Conservation (phyloP, 2,329 filamentous ascomycete genomes). For the Whalleya microplaca region DNA sequence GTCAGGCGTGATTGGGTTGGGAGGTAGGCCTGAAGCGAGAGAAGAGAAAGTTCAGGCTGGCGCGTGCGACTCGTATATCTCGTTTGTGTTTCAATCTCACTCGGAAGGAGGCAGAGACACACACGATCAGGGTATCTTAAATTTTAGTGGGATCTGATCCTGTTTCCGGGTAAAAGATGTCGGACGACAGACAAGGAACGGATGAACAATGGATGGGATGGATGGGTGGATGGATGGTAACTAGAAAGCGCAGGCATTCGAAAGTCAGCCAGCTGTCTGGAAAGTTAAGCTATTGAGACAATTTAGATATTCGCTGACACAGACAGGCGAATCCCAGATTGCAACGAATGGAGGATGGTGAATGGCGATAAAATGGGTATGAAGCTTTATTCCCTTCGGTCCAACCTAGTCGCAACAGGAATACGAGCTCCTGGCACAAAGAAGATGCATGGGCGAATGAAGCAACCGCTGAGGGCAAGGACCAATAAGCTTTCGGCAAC, state of each 20-base stretch:
- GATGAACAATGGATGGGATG: conserved; percentile 23
- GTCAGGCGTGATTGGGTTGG: neutral
- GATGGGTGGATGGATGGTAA: no score
- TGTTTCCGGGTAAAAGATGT: conserved; percentile 11
- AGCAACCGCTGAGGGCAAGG: neutral
- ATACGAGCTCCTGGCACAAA: conserved; percentile 8
- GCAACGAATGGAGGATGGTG: no score
- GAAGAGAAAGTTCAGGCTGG: conserved; percentile 14
- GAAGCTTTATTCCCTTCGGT: conserved; percentile 2
- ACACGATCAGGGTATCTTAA: conserved; percentile 8
- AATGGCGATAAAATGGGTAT: conserved; percentile 3
- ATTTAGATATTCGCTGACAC: conserved; percentile 5
- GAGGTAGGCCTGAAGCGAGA: conserved; percentile 17
- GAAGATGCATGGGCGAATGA: conserved; percentile 6
- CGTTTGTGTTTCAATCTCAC: conserved; percentile 18
- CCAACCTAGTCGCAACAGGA: conserved; percentile 12
- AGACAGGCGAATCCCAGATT: conserved; percentile 11
- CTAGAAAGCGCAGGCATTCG: conserved; percentile 14
- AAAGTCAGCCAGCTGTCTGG: conserved; percentile 21
- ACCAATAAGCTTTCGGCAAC: conserved; percentile 15
- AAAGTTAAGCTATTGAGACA: conserved; percentile 7
- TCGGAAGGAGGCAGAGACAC: conserved; percentile 5
- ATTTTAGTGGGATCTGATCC: conserved; percentile 2
- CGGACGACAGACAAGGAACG: conserved; percentile 5
- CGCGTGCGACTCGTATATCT: conserved; percentile 9